These are phyloP conservation scores for Vachellia pachyceras DNA, from an alignment of 306 rosid species.

Conservation along the genomic window DNA sequence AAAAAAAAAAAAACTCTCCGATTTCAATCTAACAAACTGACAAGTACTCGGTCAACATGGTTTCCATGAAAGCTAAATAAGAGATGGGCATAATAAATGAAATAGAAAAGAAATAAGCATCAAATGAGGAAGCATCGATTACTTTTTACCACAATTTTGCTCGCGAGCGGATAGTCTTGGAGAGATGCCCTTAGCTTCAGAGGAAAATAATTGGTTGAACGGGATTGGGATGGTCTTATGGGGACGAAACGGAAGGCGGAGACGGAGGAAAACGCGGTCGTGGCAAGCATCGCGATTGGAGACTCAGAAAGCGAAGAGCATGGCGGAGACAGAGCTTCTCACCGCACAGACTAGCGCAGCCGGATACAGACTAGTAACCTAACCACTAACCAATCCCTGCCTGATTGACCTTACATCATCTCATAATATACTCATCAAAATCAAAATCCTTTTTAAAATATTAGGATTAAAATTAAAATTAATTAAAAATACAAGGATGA, in stretches of 20 bases:
- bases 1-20: background rate
- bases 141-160: conserved; percentile 20
- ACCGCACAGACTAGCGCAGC: background rate
- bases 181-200: conserved; percentile 9
- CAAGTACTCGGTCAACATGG: background rate
- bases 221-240: background rate
- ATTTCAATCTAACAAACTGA: background rate
- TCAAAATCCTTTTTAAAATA: too few relatives aligned
- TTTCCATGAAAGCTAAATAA: background rate
- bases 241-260: background rate
- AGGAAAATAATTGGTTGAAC: background rate
- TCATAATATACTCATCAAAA: too few relatives aligned
- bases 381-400: background rate
- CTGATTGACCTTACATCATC: too few relatives aligned
- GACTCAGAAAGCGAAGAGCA: background rate
- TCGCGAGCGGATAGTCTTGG: conserved; percentile 5
- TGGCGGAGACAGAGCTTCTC: background rate
- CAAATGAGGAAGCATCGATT: background rate
- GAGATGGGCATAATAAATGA: background rate
- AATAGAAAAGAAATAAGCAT: background rate
- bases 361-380: background rate
- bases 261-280: background rate
- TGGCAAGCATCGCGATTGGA: background rate
- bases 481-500: too few relatives aligned
- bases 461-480: too few relatives aligned